Base-by-base conservation (phyloP, 2,329 filamentous ascomycete species). In the Calonectria leucothoes region DNA sequence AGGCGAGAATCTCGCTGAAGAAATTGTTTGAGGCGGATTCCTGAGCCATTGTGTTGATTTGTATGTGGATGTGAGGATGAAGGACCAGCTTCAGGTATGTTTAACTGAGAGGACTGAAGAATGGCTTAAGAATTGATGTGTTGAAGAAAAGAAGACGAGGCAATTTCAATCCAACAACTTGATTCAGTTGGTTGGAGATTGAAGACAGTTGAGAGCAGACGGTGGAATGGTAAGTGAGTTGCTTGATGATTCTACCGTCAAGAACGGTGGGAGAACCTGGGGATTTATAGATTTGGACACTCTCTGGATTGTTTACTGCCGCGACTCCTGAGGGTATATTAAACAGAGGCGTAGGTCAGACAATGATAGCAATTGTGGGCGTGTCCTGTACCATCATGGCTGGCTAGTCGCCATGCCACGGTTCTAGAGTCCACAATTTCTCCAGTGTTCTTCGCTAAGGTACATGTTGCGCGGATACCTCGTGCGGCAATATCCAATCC, bases 251-350 rank as follows among this genome's bases (percentile, higher is more conserved):
- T 48, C 77, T 84, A 85, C 84, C 84, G 84, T 85, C 82, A 82
- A 76, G 83, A 85, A 85, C 84, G 84, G 84, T 85, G 83, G 82
- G 82, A 81, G 78, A 74, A 71, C 69, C 66, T 68, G 70, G 42
- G 74, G 67, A 78, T 83, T 84, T 84, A 85, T 85, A 85, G 75
- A 76, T 76, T 75, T 77, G 45, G 59, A 63, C 37, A 15, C 14
- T 63, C 65, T 64, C 71, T 66, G 55, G 17, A 61, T 72, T 68
- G 65, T 69, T 48, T 73, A 52, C 51, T 74, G 68, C 49, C 63
- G 57, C 55, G 69, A 78, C 77, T 72, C 69, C 75, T 74, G 45
- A 74, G 68, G 70, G 75, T 70, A 59, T 68, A 74, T 75, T 72
- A 71, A 73, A 66, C 70, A 74, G 61, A 64, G 20, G 35, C 31